Percentiles rank a stretch among this genome's conserved stretches.
phyloP scores from a whole-genome alignment of 768 basidiomycete genomes.

The Hortiboletus flavorubellus region DNA sequence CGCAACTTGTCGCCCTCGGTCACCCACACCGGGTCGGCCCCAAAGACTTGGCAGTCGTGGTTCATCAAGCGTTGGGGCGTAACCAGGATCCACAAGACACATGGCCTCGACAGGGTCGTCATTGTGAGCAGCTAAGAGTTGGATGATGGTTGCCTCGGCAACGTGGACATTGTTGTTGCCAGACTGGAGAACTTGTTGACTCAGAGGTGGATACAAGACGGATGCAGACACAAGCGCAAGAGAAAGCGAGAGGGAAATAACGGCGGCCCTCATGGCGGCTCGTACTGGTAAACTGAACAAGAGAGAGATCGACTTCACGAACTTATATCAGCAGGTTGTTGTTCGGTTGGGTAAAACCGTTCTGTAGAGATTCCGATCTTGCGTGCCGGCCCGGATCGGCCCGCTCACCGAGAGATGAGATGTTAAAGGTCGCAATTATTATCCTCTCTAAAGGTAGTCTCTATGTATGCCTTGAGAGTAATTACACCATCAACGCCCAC shows the following conservation, averaged over 20 bases:
- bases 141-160: background rate
- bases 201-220: background rate
- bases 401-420: too few species aligned
- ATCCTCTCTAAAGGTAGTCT: too few species aligned
- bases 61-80: constrained; percentile 15
- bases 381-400: too few species aligned
- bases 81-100: constrained; percentile 10
- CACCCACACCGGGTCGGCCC: background rate
- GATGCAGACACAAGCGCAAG: background rate
- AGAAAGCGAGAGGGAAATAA: background rate
- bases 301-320: background rate
- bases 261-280: background rate
- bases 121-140: constrained; percentile 9
- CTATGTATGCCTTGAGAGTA: background rate
- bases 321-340: too few species aligned
- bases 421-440: too few species aligned
- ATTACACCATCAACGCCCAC: background rate
- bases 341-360: too few species aligned
- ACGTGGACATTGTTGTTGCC: background rate
- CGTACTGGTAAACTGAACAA: background rate
- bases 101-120: constrained; percentile 18
- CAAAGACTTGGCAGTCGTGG: constrained; percentile 7
- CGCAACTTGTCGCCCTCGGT: constrained; percentile 2
- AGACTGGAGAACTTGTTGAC: constrained; percentile 1
- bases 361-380: too few species aligned